Percentiles rank a stretch among this genome's conserved stretches.
Evolutionary conservation across 352 stramenopile species (phyloP).

Genomic region (Thalassiosira hispida): DNA sequence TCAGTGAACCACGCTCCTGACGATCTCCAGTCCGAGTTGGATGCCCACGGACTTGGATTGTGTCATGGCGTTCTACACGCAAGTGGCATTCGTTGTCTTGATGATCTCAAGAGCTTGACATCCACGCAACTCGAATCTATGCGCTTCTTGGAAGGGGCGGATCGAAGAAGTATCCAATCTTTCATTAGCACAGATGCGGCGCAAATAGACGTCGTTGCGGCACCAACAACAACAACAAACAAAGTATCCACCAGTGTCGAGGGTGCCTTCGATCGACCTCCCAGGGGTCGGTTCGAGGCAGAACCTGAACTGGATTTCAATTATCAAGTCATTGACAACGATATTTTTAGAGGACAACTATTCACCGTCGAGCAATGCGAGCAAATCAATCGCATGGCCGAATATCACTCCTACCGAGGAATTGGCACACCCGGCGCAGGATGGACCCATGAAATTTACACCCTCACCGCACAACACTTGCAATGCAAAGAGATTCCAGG

Average conservation of each 20-base stretch:
- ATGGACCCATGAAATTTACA: slow-evolving; percentile 33
- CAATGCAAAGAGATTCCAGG: slow-evolving; percentile 29
- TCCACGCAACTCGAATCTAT: not conserved
- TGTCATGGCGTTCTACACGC: slow-evolving; percentile 18
- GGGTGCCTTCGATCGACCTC: not conserved
- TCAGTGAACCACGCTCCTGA: too few relatives aligned
- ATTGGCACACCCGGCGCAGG: not conserved
- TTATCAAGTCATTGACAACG: not conserved
- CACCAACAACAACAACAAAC: not conserved
- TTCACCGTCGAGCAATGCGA: slow-evolving; percentile 38
- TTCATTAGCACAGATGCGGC: too few relatives aligned
- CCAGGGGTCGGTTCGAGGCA: too few relatives aligned
- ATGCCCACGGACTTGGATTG: not conserved
- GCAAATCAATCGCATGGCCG: slow-evolving; percentile 26
- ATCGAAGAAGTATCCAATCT: too few relatives aligned
- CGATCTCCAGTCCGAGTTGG: not conserved
- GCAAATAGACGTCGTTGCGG: not conserved
- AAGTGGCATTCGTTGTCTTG: not conserved
- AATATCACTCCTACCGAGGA: slow-evolving; percentile 25
- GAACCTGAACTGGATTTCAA: too few relatives aligned
- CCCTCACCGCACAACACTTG: slow-evolving; percentile 27
- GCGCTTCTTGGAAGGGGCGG: not conserved
- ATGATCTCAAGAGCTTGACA: not conserved
- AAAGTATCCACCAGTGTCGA: not conserved
- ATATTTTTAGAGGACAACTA: slow-evolving; percentile 20